phyloP scores from a whole-genome alignment of 2,329 filamentous ascomycete genomes.

The Ceratocystis variospora region DNA sequence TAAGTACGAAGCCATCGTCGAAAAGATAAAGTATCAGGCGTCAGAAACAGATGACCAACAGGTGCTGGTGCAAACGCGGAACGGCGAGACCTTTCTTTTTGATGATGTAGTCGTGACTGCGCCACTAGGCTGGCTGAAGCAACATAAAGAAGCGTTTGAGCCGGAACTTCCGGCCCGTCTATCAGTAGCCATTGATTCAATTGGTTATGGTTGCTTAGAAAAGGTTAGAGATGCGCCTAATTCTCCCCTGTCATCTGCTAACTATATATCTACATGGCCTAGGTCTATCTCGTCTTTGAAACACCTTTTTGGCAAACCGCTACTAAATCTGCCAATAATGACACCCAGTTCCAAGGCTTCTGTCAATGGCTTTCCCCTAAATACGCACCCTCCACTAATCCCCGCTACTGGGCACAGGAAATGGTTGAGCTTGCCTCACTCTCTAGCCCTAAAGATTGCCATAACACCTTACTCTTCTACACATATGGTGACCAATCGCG shows the following conservation, averaged over 20 bases:
- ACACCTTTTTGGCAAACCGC: conserved; percentile 53
- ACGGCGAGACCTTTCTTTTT: conserved; percentile 32
- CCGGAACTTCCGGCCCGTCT: conserved; percentile 45
- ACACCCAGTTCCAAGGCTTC: conserved; percentile 44
- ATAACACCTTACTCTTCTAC: conserved; percentile 80
- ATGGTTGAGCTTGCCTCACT: conserved; percentile 63
- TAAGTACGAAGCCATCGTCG: conserved; percentile 20
- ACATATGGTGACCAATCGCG: conserved; percentile 50
- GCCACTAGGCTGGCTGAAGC: conserved; percentile 56
- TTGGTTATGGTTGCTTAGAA: conserved; percentile 58
- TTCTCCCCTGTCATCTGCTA: background rate
- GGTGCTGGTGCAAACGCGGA: conserved; percentile 1
- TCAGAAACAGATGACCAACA: background rate
- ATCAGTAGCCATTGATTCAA: conserved; percentile 45
- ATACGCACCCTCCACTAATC: conserved; percentile 51
- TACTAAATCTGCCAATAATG: conserved; percentile 24
- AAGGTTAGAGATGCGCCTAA: conserved; percentile 37
- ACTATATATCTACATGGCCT: background rate
- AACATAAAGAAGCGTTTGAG: conserved; percentile 43
- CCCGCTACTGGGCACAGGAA: conserved; percentile 58
- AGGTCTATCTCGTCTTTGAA: conserved; percentile 56
- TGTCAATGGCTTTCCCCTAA: conserved; percentile 60
- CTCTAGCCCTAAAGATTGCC: conserved; percentile 36
- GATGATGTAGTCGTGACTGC: conserved; percentile 56
- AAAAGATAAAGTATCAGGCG: conserved; percentile 7